Percentiles rank a stretch among this genome's conserved stretches.
phyloP scores from a whole-genome alignment of 208 protist species.

The Acanthamoeba sp. region DNA sequence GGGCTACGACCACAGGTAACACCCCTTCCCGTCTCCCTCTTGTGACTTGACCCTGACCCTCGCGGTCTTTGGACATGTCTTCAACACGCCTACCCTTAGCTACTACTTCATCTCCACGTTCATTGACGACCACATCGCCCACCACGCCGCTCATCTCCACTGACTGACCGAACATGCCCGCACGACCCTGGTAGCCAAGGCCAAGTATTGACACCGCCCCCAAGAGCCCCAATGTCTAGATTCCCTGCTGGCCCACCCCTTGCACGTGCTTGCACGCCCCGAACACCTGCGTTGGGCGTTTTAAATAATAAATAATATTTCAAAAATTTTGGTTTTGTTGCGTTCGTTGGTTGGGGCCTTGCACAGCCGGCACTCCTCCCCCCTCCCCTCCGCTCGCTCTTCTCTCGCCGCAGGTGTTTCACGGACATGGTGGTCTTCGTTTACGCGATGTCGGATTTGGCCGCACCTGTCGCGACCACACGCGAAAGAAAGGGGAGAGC shows the following conservation, averaged over 20 bases:
- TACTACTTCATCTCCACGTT: conserved; percentile 90
- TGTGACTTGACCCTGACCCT: neutral
- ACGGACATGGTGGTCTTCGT: no score
- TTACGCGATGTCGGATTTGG: conserved; percentile 4
- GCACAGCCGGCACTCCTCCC: no score
- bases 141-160: conserved; percentile 64
- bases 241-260: neutral
- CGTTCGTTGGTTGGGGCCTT: no score
- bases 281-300: no score
- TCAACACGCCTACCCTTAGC: neutral
- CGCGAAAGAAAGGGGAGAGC: neutral
- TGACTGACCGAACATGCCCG: neutral
- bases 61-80: no score
- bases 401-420: no score
- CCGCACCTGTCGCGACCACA: neutral
- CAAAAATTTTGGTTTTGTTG: no score
- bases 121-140: conserved; percentile 86
- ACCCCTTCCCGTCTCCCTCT: neutral
- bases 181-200: neutral
- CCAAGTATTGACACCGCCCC: neutral
- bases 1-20: conserved; percentile 76
- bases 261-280: no score
- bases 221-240: neutral
- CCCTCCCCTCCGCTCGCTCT: no score
- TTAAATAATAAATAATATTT: no score